Evolutionary conservation across 2,329 filamentous ascomycete species (phyloP), one percentile per base, ranked within the genome.

Genomic region (Stylonectria norvegica): DNA sequence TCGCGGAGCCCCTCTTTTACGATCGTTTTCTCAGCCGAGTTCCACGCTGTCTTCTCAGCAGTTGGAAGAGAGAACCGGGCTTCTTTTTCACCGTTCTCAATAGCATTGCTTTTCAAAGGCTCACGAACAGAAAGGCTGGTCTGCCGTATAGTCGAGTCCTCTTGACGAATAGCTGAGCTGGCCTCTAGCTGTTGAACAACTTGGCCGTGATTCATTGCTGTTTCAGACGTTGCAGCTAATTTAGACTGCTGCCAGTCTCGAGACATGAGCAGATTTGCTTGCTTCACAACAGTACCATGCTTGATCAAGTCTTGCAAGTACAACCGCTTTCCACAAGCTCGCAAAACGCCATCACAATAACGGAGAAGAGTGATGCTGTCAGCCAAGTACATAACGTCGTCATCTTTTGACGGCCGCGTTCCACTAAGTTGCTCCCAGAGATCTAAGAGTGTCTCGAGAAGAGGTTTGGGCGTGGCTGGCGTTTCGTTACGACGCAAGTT

Each of bases 341-440:
- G 49, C 3, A 59, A 35, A 1, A 64, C 57, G 6, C 43, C 39
- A 25, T 67, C 64, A 28, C 64, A 67, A 28, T 64, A 67, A 12
- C 64, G 61, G 1, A 67, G 48, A 4, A 67, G 45, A 4, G 59
- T 61, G 42, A 67, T 67, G 45, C 64, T 67, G 39, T 67, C 64
- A 0, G 62, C 59, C 4, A 64, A 49, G 20, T 56, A 50, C 18
- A 52, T 42, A 17, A 66, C 36, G 10, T 41, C 55, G 4, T 64
- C 59, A 2, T 49, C 49, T 4, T 44, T 33, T 1, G 38, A 33
- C 1, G 62, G 64, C 3, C 49, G 48, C 7, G 47, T 41, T 0
- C 61, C 64, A 3, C 48, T 56, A 4, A 67, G 39, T 7, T 55
- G 46, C 20, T 66, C 50, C 60, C 62, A 66, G 10, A 59, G 47